Base-by-base conservation (phyloP, 768 basidiomycete species). In the Xerocomellus dryophilus region DNA sequence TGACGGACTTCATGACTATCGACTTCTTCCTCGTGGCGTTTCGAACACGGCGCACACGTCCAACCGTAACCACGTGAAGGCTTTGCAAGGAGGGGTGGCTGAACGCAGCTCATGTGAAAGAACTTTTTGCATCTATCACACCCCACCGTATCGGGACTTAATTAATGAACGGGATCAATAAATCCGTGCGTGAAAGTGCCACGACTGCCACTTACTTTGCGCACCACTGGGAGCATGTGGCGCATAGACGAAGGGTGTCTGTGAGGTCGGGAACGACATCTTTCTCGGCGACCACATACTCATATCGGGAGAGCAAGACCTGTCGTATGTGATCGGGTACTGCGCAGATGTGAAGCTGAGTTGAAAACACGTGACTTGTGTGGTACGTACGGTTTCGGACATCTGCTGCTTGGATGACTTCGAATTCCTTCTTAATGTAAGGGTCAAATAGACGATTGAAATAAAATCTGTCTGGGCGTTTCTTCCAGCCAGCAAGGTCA, bases 341-440 rank as follows among this genome's bases (percentile, higher is more conserved):
- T 94, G 68, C 57, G 46, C n/a, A 47, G 45, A 56, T 34, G 17
- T 57, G 47, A 53, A 25, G 53, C 35, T 51, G 51, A 57, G 56
- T 25, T 12, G 32, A 36, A 62, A 62, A 54, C 43, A 57, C 58
- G 65, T 66, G 56, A 58, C 53, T 55, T 53, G 51, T 61, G 60
- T 23, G 50, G 58, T 53, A 59, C 93, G 66, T 70, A 98, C 96
- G 76, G 70, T 99, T 99, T 53, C 86, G 83, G 57, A 97, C 87
- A 63, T 87, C 90, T 38, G 81, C 81, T 29, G 92, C 82, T 56
- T 88, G 86, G 49, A 99, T 86, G 62, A 98, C 89, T 70, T 98
- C 97, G 71, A 96, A 98, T 73, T 98, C 95, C 71, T 91, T 90
- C 77, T 96, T 94, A 74, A 98, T 92, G 73, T 96, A 98, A 48